Evolutionary conservation across 2,329 filamentous ascomycete species (phyloP).

Genomic region (Aquanectria penicillioides): DNA sequence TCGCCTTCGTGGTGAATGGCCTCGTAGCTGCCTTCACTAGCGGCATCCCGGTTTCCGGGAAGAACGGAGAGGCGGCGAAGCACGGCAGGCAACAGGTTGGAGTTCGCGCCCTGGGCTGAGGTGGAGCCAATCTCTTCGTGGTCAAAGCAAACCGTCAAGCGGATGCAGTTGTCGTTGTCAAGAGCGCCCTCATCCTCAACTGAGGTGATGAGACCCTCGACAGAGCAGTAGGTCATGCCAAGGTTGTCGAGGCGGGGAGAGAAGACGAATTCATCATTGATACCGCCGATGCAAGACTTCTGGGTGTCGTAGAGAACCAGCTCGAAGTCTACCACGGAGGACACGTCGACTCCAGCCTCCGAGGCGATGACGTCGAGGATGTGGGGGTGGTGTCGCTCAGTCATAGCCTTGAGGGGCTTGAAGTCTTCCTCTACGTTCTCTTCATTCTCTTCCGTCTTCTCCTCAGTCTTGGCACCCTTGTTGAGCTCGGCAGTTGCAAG

Average conservation of each 20-base stretch:
- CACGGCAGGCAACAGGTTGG: conserved; percentile 88
- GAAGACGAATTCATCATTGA: conserved; percentile 95
- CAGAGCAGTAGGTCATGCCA: conserved; percentile 94
- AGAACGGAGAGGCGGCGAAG: conserved; percentile 87
- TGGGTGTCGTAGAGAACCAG: conserved; percentile 97
- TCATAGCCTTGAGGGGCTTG: conserved; percentile 79
- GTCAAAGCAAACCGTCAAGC: conserved; percentile 94
- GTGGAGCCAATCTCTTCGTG: conserved; percentile 96
- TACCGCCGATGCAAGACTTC: conserved; percentile 85
- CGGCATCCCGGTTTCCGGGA: conserved; percentile 71
- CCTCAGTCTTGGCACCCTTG: conserved; percentile 65
- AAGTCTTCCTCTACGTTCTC: conserved; percentile 63
- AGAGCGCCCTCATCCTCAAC: conserved; percentile 71
- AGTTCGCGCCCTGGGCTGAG: conserved; percentile 93
- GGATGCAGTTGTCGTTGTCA: conserved; percentile 81
- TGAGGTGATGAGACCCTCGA: conserved; percentile 86
- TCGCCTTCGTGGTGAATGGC: conserved; percentile 68
- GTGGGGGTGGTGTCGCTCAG: conserved; percentile 88
- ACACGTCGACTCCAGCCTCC: conserved; percentile 75
- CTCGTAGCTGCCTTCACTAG: conserved; percentile 71
- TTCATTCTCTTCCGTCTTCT: conserved; percentile 51
- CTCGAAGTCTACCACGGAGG: conserved; percentile 91
- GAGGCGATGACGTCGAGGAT: conserved; percentile 86
- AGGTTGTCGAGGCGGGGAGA: conserved; percentile 96
- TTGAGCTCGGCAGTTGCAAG: conserved; percentile 90